Percentiles rank a stretch among this genome's conserved stretches.
Evolutionary conservation across 345 rosid genomes (phyloP).

Genomic region (Acer saccharum): DNA sequence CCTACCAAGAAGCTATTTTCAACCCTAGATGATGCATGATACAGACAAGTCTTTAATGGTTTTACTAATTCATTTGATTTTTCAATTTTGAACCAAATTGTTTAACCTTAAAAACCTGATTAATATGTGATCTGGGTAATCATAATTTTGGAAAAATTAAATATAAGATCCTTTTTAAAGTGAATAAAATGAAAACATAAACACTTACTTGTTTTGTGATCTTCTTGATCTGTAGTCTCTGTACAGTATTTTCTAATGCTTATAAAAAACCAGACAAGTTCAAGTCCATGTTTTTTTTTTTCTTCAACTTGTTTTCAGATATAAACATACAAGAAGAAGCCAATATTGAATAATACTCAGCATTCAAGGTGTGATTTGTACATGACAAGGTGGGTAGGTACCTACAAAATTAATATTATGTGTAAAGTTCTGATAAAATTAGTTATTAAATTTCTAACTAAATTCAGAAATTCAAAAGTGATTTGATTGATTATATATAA

Average conservation of each 20-base stretch:
- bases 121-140: too few relatives aligned
- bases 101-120: constrained; percentile 14
- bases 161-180: too few relatives aligned
- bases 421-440: too few relatives aligned
- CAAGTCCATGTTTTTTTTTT: neutral
- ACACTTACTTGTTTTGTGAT: neutral
- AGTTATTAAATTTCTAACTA: too few relatives aligned
- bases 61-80: neutral
- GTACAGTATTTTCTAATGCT: neutral
- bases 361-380: neutral
- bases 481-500: neutral
- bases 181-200: too few relatives aligned
- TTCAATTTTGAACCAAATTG: constrained; percentile 7
- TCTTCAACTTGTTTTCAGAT: neutral
- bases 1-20: neutral
- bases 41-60: neutral
- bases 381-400: too few relatives aligned
- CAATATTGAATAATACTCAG: neutral
- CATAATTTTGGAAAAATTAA: too few relatives aligned
- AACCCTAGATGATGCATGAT: constrained; percentile 6
- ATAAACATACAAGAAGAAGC: neutral
- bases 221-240: neutral
- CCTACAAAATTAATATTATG: too few relatives aligned
- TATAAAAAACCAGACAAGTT: neutral
- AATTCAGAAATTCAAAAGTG: too few relatives aligned